A percentile compares a stretch with the other conserved stretches of the same genome.
Evolutionary conservation across 208 protist species (phyloP).

Genomic region (Leptomonas pyrrhocoris): DNA sequence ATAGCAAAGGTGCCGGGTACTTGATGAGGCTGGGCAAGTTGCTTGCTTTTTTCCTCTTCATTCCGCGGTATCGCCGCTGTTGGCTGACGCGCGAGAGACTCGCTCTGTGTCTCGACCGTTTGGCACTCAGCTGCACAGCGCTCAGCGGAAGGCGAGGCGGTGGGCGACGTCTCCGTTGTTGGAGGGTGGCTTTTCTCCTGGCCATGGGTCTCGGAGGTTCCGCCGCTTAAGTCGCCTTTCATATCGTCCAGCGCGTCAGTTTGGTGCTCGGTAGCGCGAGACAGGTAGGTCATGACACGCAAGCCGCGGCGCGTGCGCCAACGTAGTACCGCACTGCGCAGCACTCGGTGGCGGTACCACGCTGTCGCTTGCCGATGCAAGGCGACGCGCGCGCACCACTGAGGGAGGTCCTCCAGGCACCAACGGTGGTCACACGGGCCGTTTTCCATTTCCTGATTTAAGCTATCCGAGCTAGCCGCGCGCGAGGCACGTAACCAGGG

Average conservation of each 20-base stretch:
- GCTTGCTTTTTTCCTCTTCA: not conserved
- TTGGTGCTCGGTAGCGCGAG: slow-evolving; percentile 9
- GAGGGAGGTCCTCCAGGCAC: slow-evolving; percentile 57
- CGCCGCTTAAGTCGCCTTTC: not conserved
- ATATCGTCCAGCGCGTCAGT: not conserved
- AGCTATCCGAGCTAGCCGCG: not conserved
- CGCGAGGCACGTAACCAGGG: slow-evolving; percentile 6
- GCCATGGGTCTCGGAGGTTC: not conserved
- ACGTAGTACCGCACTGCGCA: slow-evolving; percentile 28
- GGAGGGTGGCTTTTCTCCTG: not conserved
- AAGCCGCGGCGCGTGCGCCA: slow-evolving; percentile 67
- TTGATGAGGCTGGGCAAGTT: not conserved
- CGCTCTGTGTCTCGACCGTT: not conserved
- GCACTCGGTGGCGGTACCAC: slow-evolving; percentile 31
- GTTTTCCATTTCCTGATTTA: not conserved
- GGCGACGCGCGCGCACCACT: slow-evolving; percentile 39
- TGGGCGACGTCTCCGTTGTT: not conserved
- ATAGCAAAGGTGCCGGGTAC: no score
- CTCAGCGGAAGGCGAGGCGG: not conserved
- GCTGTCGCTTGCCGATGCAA: slow-evolving; percentile 45
- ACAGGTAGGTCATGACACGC: slow-evolving; percentile 39
- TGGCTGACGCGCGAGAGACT: not conserved
- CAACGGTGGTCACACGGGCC: slow-evolving; percentile 60
- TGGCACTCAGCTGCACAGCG: not conserved
- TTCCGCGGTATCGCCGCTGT: no score